Conservation (phyloP, 768 basidiomycete species). For the Crepidotus variabilis region DNA sequence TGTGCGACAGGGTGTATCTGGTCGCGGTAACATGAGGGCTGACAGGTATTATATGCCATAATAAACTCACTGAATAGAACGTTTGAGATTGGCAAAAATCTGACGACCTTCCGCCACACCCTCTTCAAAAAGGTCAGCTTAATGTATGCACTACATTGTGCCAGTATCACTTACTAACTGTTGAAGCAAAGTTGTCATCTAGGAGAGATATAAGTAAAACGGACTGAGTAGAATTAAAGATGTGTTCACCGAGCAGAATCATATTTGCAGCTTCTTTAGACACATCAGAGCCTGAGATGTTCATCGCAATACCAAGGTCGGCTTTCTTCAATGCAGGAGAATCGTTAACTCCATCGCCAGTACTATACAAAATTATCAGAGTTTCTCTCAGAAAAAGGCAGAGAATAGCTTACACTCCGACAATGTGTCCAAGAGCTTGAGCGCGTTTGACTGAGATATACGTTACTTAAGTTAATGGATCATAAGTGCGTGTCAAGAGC, state of each 20-base stretch:
- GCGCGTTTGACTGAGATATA: constrained; percentile 55
- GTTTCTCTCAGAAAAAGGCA: background rate
- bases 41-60: background rate
- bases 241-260: constrained; percentile 54
- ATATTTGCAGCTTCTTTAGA: constrained; percentile 75
- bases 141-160: background rate
- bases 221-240: background rate
- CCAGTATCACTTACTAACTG: constrained; percentile 48
- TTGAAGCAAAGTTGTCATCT: constrained; percentile 74
- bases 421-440: constrained; percentile 67
- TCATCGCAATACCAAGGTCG: constrained; percentile 73
- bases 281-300: constrained; percentile 70
- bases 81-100: constrained; percentile 68
- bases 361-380: constrained; percentile 31
- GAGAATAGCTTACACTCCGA: constrained; percentile 54
- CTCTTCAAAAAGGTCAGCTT: constrained; percentile 31
- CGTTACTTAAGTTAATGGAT: background rate
- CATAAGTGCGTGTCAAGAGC: no score
- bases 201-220: background rate
- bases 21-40: background rate
- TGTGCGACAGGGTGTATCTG: constrained; percentile 64
- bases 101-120: constrained; percentile 67
- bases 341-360: constrained; percentile 72
- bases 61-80: constrained; percentile 56
- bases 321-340: constrained; percentile 71